Evolutionary conservation across 108 stramenopile species (phyloP).

Genomic region (Nitzschia inconspicua): DNA sequence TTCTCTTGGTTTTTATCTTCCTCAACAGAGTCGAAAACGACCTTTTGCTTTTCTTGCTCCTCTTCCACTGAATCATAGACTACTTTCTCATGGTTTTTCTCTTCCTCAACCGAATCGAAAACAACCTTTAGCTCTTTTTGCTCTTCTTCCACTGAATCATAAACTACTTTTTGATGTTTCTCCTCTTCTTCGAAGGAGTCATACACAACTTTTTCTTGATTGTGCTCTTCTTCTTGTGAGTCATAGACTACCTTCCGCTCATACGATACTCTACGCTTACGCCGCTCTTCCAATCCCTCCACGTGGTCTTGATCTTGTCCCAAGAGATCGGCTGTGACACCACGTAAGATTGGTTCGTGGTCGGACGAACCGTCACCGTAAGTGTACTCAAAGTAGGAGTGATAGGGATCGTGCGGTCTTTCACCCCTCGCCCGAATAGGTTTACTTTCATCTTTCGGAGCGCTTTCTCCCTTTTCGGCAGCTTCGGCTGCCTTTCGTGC

Average conservation of each 20-base stretch:
- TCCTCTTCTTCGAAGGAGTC: slow-evolving; percentile 7
- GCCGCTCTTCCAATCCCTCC: slow-evolving; percentile 44
- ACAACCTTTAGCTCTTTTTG: background rate
- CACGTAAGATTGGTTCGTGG: slow-evolving; percentile 45
- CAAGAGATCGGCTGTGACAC: slow-evolving; percentile 59
- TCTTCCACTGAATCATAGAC: slow-evolving; percentile 1
- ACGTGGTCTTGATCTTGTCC: slow-evolving; percentile 51
- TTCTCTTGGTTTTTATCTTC: slow-evolving; percentile 1
- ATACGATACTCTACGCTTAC: slow-evolving; percentile 21
- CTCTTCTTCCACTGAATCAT: background rate
- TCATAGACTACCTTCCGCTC: background rate
- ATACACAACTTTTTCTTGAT: background rate
- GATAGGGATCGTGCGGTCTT: slow-evolving; percentile 72
- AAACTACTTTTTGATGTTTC: background rate
- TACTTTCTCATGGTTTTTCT: background rate
- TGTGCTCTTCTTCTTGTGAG: slow-evolving; percentile 2
- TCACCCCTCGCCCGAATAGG: slow-evolving; percentile 12
- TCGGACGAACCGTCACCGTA: slow-evolving; percentile 20
- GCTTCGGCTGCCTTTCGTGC: slow-evolving; percentile 8
- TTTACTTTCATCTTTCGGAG: background rate
- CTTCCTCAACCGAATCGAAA: background rate
- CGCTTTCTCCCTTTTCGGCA: slow-evolving; percentile 1
- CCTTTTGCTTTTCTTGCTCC: slow-evolving; percentile 3
- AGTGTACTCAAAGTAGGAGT: slow-evolving; percentile 70
- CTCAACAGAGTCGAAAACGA: slow-evolving; percentile 5